Conservation (phyloP, 257 asterid genomes). For the Salvia miltiorrhiza region DNA sequence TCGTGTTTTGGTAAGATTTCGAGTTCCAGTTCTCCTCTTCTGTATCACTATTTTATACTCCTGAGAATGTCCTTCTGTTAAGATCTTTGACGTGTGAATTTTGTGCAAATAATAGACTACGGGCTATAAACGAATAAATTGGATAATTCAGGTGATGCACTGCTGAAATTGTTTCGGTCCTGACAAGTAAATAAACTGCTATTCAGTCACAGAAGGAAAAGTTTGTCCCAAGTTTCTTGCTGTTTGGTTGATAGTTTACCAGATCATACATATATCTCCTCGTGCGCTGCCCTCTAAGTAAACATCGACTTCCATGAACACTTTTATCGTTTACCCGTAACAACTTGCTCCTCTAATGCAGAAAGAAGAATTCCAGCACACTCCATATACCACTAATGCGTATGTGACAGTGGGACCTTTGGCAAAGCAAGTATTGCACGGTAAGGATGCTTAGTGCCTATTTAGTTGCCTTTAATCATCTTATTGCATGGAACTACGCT, state of each 20-base stretch:
- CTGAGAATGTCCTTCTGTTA: not conserved
- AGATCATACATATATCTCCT: not conserved
- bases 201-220: not conserved
- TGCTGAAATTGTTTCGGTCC: not conserved
- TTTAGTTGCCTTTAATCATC: not conserved
- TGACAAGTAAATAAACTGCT: not conserved
- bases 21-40: slow-evolving; percentile 13
- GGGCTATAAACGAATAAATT: not conserved
- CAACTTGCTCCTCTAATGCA: slow-evolving; percentile 31
- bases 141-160: not conserved
- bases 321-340: slow-evolving; percentile 1
- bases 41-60: not conserved
- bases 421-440: slow-evolving; percentile 73
- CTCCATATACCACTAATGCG: slow-evolving; percentile 91
- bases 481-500: no score
- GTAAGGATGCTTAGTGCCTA: slow-evolving; percentile 42
- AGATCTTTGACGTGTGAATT: slow-evolving; percentile 10
- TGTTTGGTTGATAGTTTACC: slow-evolving; percentile 2
- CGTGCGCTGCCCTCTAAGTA: not conserved
- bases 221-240: not conserved
- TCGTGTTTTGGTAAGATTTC: slow-evolving; percentile 60
- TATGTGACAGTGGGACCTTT: slow-evolving; percentile 81
- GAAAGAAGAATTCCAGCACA: slow-evolving; percentile 99
- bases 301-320: not conserved
- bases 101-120: not conserved